These are phyloP conservation scores for Paxillus rubicundulus DNA, from an alignment of 768 basidiomycete genomes.

Conservation along the genomic window DNA sequence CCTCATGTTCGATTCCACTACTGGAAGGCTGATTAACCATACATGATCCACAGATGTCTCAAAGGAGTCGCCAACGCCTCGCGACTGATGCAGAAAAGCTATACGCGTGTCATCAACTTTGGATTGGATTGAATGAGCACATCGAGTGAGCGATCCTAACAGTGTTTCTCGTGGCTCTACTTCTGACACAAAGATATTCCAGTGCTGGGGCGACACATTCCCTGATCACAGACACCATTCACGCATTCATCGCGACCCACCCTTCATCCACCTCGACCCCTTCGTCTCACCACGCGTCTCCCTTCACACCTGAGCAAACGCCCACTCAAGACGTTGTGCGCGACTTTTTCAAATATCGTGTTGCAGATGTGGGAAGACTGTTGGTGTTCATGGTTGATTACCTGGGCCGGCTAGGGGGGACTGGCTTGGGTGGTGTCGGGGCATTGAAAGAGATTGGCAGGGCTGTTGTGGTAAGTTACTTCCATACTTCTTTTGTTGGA, in stretches of 20 bases:
- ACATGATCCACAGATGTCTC: conserved; percentile 61
- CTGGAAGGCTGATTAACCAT: conserved; percentile 1
- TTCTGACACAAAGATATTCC: conserved; percentile 4
- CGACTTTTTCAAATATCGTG: conserved; percentile 75
- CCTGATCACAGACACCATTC: conserved; percentile 69
- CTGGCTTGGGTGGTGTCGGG: conserved; percentile 18
- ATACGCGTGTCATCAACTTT: conserved; percentile 75
- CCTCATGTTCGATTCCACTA: not conserved
- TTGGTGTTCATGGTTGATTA: conserved; percentile 56
- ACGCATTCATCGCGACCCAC: conserved; percentile 56
- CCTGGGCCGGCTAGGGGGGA: conserved; percentile 21
- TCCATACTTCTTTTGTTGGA: not conserved
- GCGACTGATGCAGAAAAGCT: conserved; percentile 86
- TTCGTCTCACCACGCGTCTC: conserved; percentile 10
- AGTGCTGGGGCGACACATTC: conserved; percentile 58
- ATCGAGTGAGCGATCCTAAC: conserved; percentile 47
- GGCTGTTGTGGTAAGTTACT: conserved; percentile 54
- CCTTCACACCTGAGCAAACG: conserved; percentile 42
- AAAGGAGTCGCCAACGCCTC: conserved; percentile 69
- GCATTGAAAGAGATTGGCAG: conserved; percentile 41
- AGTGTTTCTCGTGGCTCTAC: not conserved
- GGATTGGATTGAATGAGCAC: conserved; percentile 71
- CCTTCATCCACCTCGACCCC: conserved; percentile 10
- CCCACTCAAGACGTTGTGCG: conserved; percentile 76
- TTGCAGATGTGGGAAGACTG: conserved; percentile 63